These are phyloP conservation scores for Colletotrichum truncatum DNA, from an alignment of 2,329 filamentous ascomycete genomes.

Conservation along the genomic window DNA sequence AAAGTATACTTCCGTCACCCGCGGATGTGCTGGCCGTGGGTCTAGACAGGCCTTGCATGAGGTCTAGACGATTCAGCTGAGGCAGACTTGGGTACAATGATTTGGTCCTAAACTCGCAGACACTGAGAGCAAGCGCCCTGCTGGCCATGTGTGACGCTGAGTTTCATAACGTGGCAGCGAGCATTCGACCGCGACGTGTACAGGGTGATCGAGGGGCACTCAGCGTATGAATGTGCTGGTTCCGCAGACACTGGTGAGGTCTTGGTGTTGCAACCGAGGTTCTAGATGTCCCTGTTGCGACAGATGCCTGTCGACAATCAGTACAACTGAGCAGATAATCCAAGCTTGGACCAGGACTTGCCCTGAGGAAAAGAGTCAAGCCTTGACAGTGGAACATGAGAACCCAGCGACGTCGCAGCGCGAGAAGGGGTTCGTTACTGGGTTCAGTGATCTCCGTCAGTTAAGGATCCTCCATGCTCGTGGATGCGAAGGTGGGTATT, in stretches of 20 bases:
- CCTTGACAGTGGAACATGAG: background rate
- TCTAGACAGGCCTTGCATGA: background rate
- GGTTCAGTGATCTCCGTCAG: constrained; percentile 6
- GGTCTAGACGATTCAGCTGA: constrained; percentile 1
- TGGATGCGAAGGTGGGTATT: background rate
- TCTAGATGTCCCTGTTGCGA: constrained; percentile 14
- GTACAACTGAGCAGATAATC: background rate
- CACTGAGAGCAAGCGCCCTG: background rate
- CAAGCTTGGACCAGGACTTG: constrained; percentile 2
- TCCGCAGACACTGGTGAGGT: constrained; percentile 16
- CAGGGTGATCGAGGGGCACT: background rate
- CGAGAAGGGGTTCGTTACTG: background rate
- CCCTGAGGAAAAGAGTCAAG: background rate
- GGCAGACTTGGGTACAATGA: background rate
- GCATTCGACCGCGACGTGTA: background rate
- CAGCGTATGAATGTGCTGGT: background rate
- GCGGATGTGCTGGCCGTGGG: background rate
- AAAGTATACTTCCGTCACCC: too few relatives aligned
- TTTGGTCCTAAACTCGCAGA: constrained; percentile 1
- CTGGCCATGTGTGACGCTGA: background rate
- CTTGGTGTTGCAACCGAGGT: constrained; percentile 7
- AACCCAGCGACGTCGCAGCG: too few relatives aligned
- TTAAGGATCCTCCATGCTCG: constrained; percentile 4
- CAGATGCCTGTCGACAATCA: constrained; percentile 16
- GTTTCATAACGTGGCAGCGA: constrained; percentile 19